Evolutionary conservation across 257 asterid genomes (phyloP), one percentile per base, ranked within the genome.

Genomic region (Penstemon davidsonii): DNA sequence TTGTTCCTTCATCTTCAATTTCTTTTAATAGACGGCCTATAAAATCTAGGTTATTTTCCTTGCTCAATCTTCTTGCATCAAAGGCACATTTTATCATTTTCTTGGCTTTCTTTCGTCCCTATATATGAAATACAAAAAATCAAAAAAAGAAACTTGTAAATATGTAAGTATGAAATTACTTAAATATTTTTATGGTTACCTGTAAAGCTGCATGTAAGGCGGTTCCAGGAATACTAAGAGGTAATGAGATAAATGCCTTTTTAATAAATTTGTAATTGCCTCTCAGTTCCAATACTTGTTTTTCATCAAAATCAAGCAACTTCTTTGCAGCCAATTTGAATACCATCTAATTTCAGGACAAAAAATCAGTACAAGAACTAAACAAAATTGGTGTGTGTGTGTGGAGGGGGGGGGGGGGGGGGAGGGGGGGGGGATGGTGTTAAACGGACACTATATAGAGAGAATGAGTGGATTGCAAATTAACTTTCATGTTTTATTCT

Each of bases 41-140:
- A 80, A 85, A 85, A 72, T 85, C 87, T 57, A 60, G 77, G 10
- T 73, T 72, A 64, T 68, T 76, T 67, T 77, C 68, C 56, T 87
- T 85, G 10, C 71, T 75, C 75, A 57, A 75, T 50, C 87, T 58
- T 53, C 90, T 78, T 67, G 78, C 90, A 45, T 78, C 72, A 56
- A 82, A 67, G 77, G 78, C 56, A 47, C 67, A 66, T 58, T 66
- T 80, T 63, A 82, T 76, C 83, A 76, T 78, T 75, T 80, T 85
- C 83, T 80, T 85, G 59, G 88, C 86, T 66, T 76, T 85, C 57
- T 73, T 69, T 74, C 86, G 71, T 74, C 90, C 90, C 90, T 84
- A 75, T 73, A 7, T 13, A 43, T 3, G 33, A 44, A 45, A 9
- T 2, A 25, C 33, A n/a, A n/a, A 10, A 49, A 49, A 49, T 4